Evolutionary conservation across 768 basidiomycete species (phyloP).

Genomic region (Trametes elegans): DNA sequence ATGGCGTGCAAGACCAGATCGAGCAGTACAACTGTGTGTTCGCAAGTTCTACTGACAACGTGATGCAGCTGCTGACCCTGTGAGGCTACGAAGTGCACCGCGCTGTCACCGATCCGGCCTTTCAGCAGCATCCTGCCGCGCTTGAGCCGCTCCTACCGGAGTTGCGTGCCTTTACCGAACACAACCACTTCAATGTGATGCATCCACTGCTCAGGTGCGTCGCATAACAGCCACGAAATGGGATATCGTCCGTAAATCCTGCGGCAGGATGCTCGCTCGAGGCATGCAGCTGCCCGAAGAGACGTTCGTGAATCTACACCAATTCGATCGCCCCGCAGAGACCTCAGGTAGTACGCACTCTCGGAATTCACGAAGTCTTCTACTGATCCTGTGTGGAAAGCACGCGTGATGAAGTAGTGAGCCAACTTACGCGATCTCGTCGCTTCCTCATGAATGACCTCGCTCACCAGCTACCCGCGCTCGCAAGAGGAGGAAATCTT

Average conservation of each 20-base stretch:
- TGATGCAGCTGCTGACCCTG: not conserved
- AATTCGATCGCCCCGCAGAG: slow-evolving; percentile 36
- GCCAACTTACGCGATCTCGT: slow-evolving; percentile 11
- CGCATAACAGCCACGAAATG: too few relatives aligned
- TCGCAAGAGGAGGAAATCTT: slow-evolving; percentile 47
- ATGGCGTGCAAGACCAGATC: slow-evolving; percentile 60
- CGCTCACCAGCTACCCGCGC: slow-evolving; percentile 43
- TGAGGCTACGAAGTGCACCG: slow-evolving; percentile 25
- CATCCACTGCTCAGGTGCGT: slow-evolving; percentile 28
- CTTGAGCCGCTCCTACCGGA: slow-evolving; percentile 31
- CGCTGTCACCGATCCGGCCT: slow-evolving; percentile 32
- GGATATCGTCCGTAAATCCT: not conserved
- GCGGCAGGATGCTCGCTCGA: slow-evolving; percentile 36
- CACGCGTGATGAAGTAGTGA: slow-evolving; percentile 50
- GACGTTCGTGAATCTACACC: slow-evolving; percentile 39
- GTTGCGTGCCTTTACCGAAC: slow-evolving; percentile 26
- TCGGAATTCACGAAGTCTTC: not conserved
- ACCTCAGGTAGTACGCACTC: slow-evolving; percentile 31
- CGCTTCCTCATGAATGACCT: not conserved
- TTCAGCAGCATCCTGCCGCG: slow-evolving; percentile 28
- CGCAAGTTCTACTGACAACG: not conserved
- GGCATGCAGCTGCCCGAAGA: slow-evolving; percentile 47
- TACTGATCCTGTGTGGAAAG: slow-evolving; percentile 22
- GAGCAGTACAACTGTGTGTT: slow-evolving; percentile 58
- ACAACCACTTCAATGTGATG: slow-evolving; percentile 31